Evolutionary conservation across 768 basidiomycete species (phyloP).

Genomic region (Tricholoma flavovirens): DNA sequence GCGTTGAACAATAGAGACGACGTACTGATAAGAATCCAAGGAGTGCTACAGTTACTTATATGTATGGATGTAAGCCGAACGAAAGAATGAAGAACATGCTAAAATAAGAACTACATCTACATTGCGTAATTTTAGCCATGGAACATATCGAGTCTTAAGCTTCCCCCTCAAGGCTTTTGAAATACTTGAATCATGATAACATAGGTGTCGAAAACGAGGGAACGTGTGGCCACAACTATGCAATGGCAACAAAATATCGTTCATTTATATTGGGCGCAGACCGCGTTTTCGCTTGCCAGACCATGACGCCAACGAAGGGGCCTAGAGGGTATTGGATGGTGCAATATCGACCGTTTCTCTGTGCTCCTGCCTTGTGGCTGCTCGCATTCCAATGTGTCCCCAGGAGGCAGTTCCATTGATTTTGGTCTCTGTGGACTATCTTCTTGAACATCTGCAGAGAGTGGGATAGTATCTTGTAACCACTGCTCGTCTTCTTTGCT

Average conservation of each 20-base stretch:
- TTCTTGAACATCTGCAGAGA: conserved; percentile 14
- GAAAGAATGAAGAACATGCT: not conserved
- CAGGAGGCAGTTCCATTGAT: conserved; percentile 2
- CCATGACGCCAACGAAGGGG: conserved; percentile 18
- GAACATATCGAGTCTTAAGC: no score
- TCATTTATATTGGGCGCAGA: conserved; percentile 15
- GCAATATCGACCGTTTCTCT: not conserved
- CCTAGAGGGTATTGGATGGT: conserved; percentile 13
- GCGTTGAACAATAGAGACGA: not conserved
- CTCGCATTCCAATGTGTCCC: not conserved
- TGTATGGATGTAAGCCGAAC: not conserved
- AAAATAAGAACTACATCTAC: not conserved
- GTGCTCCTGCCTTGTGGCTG: not conserved
- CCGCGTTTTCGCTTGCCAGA: conserved; percentile 11
- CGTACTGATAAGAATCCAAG: not conserved
- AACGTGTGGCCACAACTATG: not conserved
- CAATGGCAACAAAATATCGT: not conserved
- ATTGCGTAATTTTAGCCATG: not conserved
- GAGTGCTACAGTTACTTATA: no score
- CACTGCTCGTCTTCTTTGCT: conserved; percentile 52
- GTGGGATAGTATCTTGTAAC: conserved; percentile 60
- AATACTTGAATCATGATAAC: no score
- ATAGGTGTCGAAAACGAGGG: not conserved
- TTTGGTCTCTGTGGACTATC: conserved; percentile 3
- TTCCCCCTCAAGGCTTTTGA: no score